Conservation (phyloP, 169 alveolate genomes). For the Plasmodium vinckei region DNA sequence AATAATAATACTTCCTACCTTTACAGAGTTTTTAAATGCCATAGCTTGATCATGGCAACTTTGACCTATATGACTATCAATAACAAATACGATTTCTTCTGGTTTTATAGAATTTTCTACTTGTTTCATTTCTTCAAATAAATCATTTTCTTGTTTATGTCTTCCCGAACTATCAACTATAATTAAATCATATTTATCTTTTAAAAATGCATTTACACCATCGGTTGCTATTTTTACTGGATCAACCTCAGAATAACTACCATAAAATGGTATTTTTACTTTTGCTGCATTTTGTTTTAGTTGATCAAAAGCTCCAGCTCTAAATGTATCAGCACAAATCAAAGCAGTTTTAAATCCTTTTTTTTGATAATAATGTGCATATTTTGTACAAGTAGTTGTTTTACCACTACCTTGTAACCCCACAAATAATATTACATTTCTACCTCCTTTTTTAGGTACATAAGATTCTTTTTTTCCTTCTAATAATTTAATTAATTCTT, state of each 20-base stretch:
- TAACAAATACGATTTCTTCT: constrained; percentile 96
- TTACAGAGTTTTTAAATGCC: constrained; percentile 97
- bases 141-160: constrained; percentile 98
- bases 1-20: constrained; percentile 98
- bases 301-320: constrained; percentile 99
- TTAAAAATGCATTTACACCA: constrained; percentile 97
- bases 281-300: constrained; percentile 99
- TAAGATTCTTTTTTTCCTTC: constrained; percentile 93
- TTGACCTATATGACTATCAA: constrained; percentile 99
- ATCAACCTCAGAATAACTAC: constrained; percentile 98
- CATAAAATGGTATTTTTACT: constrained; percentile 98
- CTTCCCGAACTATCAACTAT: constrained; percentile 99
- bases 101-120: constrained; percentile 96
- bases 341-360: constrained; percentile 97
- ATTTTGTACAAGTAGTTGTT: constrained; percentile 99
- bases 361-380: constrained; percentile 96
- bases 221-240: constrained; percentile 99
- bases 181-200: constrained; percentile 96
- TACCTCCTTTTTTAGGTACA: constrained; percentile 93
- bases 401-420: constrained; percentile 99
- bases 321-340: constrained; percentile 99
- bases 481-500: constrained; percentile 95
- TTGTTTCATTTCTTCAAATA: constrained; percentile 99
- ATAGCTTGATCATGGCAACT: constrained; percentile 99
- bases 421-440: constrained; percentile 98